Percentiles rank a stretch among this genome's conserved stretches.
Evolutionary conservation across 106 monocot species (phyloP).

Genomic region (Dioscorea alata): DNA sequence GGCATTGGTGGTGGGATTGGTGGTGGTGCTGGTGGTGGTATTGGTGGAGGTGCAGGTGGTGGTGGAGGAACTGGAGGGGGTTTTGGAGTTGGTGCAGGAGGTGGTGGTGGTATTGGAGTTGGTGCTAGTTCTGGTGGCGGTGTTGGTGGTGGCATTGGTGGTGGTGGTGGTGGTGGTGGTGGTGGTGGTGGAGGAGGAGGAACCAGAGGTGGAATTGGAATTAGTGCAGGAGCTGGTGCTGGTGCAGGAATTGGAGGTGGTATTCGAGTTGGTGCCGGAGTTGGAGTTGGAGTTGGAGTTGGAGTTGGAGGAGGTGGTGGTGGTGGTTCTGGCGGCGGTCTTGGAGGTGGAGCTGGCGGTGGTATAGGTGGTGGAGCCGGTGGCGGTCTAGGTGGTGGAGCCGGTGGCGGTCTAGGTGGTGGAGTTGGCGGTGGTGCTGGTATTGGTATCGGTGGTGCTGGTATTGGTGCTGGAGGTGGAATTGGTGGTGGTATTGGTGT

Average conservation of each 20-base stretch:
- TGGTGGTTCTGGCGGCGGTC: slow-evolving; percentile 14
- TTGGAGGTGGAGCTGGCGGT: background rate
- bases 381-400: background rate
- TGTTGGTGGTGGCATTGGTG: background rate
- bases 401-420: background rate
- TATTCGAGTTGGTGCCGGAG: slow-evolving; percentile 2
- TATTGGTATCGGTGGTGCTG: slow-evolving; percentile 2
- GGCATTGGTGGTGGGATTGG: slow-evolving; percentile 5
- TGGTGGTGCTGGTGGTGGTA: slow-evolving; percentile 11
- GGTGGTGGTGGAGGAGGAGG: background rate
- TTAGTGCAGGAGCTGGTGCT: slow-evolving; percentile 5
- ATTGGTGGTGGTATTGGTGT: slow-evolving; percentile 2
- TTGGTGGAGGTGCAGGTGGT: slow-evolving; percentile 5
- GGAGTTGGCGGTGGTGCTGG: slow-evolving; percentile 13
- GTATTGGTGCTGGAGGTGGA: slow-evolving; percentile 5
- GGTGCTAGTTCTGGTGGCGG: slow-evolving; percentile 7
- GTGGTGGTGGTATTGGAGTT: slow-evolving; percentile 5
- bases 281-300: slow-evolving; percentile 1
- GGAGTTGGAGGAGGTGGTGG: slow-evolving; percentile 14
- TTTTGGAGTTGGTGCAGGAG: slow-evolving; percentile 7
- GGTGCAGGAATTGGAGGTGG: slow-evolving; percentile 2
- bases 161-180: slow-evolving; percentile 6
- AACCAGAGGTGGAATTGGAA: slow-evolving; percentile 2
- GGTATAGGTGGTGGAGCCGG: slow-evolving; percentile 4
- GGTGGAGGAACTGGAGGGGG: background rate